These are phyloP conservation scores for Colletotrichum zoysiae DNA, from an alignment of 2,329 filamentous ascomycete genomes.

Conservation along the genomic window DNA sequence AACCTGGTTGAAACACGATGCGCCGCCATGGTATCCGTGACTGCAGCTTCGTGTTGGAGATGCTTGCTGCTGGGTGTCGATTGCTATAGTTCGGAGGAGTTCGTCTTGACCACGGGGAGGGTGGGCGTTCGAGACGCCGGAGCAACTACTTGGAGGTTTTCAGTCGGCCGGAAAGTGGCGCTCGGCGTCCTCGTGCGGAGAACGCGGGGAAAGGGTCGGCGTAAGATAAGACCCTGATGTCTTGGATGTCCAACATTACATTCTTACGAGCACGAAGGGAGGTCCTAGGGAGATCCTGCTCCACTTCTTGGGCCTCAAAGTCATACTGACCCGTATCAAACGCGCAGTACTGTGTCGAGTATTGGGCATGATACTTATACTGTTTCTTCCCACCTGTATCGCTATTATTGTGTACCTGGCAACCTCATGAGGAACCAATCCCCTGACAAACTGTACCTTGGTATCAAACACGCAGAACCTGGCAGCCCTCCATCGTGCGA, in stretches of 20 bases:
- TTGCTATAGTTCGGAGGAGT: neutral
- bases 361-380: too few species aligned
- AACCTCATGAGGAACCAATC: too few species aligned
- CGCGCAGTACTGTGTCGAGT: too few species aligned
- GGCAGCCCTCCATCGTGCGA: neutral
- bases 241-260: neutral
- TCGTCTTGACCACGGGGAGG: too few species aligned
- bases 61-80: neutral
- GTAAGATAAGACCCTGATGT: neutral
- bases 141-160: neutral
- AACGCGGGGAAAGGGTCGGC: neutral
- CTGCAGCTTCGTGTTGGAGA: neutral
- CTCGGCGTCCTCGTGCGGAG: neutral
- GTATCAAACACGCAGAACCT: neutral
- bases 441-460: too few species aligned
- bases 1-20: conserved; percentile 3
- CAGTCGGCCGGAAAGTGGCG: neutral
- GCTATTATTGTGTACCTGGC: too few species aligned
- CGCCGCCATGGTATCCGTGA: neutral
- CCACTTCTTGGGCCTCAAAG: neutral
- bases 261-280: too few species aligned
- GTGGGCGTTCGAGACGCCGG: neutral
- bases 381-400: too few species aligned
- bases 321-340: neutral
- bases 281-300: too few species aligned